Base-by-base conservation (phyloP, 306 rosid genomes). In the Medicago arabica region DNA sequence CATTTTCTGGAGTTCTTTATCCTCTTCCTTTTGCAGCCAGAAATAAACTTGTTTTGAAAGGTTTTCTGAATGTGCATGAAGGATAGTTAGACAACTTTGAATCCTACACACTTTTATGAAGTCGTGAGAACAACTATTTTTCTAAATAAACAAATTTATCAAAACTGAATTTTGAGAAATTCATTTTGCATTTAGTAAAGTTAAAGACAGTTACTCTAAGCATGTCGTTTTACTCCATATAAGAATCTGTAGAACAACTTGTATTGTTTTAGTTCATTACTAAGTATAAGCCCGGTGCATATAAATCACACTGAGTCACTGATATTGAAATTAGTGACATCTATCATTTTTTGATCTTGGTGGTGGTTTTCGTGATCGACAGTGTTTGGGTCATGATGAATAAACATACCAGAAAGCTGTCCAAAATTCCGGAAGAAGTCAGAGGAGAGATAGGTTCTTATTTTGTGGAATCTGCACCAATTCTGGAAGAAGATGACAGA, bases 341-440 rank as follows among this genome's bases (percentile, higher is more conserved):
- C 57, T 63, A 10, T 60, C 21, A 23, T 78, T 75, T 9, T 19
- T 46, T 79, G 55, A 74, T 50, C 28, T 36, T 76, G 77, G 51
- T 74, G 84, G 64, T 68, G 54, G 64, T 84, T 80, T 58, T 78
- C 67, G 34, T 86, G 81, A 44, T 71, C 69, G 78, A 68, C 89
- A 96, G 99, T 89, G 92, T 96, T 71, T 92, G 98, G 97, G 99
- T 96, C 84, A 96, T 92, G 99, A 96, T 96, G 99, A 92, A 96
- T 88, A 96, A 92, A 77, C 75, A 84, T 80, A 96, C 99, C 7
- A 89, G 99, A 86, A 92, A 84, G 85, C 81, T 96, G 50, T 92
- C 99, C 16, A 96, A 96, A 76, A 89, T 96, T 77, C 99, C 99
- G 0, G 90, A 80, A 47, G 99, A 92, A 87, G 99, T 92, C 77